Base-by-base conservation (phyloP, 106 monocot species). In the Acanthochlamys bracteata region DNA sequence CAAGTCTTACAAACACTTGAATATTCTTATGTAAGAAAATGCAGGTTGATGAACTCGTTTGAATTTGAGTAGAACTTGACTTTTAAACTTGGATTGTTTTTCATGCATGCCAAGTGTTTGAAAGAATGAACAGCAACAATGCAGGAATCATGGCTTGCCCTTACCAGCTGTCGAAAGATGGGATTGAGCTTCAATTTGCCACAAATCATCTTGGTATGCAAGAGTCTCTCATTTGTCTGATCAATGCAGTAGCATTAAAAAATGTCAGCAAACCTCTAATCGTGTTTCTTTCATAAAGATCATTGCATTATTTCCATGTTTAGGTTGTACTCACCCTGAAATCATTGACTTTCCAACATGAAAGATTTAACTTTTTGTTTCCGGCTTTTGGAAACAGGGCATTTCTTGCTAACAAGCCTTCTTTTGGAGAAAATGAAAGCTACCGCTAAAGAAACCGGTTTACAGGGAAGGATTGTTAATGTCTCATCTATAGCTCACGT, bases 171-270 rank as follows among this genome's bases (percentile, higher is more conserved):
- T 96, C 90, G 14, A 73, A 40, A 53, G 80, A 90, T 76, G 87
- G 84, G 73, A 78, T 95, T 25, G 90, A 95, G 79, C 43, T 84
- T 59, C 94, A 95, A 26, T 95, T 95, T 66, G 84, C 95, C 16
- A 84, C 84, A 27, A 96, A 90, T 70, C 87, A 90, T 59, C 77
- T 90, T 24, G 90, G 95, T 90, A 77, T 49, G 20, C 22, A 55
- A 20, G 7, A 19, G 4, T 19, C 13, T 45, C 43, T 45, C 13
- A 7, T 45, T 45, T n/a, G n/a, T n/a, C n/a, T n/a, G n/a, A n/a
- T n/a, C n/a, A n/a, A n/a, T n/a, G n/a, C n/a, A n/a, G 43, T 13
- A 9, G 43, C 10, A 45, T 45, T 45, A 45, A 45, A 7, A 45
- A 9, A 45, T 45, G 43, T 13, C 43, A 45, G 7, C 43, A 13